Evolutionary conservation across 2,329 filamentous ascomycete species (phyloP).

Genomic region (Beauveria caledonica): DNA sequence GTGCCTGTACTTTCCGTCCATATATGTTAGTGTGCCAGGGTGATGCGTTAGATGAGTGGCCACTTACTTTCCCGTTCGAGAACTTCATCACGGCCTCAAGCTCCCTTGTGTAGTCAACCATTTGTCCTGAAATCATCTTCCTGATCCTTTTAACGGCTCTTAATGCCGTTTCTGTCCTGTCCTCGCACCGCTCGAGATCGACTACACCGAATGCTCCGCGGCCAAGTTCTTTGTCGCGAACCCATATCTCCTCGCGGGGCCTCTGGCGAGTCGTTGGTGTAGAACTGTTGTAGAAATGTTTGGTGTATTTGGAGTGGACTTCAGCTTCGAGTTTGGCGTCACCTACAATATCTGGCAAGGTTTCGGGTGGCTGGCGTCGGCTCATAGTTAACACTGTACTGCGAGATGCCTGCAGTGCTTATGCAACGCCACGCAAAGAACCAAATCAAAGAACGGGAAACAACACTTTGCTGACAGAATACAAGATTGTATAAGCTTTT

Average conservation of each 20-base stretch:
- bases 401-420: background rate
- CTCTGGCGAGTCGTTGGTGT: background rate
- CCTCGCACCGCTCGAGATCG: conserved; percentile 3
- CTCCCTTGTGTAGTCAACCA: conserved; percentile 3
- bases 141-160: background rate
- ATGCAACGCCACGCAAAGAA: background rate
- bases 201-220: conserved; percentile 11
- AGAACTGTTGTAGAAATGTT: conserved; percentile 3
- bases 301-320: background rate
- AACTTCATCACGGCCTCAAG: conserved; percentile 13
- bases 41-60: background rate
- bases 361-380: background rate
- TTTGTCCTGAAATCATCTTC: background rate
- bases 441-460: too few relatives aligned
- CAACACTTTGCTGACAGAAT: too few relatives aligned
- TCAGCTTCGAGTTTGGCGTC: conserved; percentile 12
- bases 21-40: background rate
- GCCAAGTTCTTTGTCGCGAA: conserved; percentile 1
- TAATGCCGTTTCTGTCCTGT: too few relatives aligned
- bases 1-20: conserved; percentile 10
- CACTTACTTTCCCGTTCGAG: conserved; percentile 9
- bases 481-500: background rate
- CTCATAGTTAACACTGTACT: background rate
- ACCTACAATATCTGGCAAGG: conserved; percentile 16
- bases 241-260: conserved; percentile 5